These are phyloP conservation scores for Henningerozyma blattae DNA, from an alignment of 805 yeast genomes.

Conservation along the genomic window DNA sequence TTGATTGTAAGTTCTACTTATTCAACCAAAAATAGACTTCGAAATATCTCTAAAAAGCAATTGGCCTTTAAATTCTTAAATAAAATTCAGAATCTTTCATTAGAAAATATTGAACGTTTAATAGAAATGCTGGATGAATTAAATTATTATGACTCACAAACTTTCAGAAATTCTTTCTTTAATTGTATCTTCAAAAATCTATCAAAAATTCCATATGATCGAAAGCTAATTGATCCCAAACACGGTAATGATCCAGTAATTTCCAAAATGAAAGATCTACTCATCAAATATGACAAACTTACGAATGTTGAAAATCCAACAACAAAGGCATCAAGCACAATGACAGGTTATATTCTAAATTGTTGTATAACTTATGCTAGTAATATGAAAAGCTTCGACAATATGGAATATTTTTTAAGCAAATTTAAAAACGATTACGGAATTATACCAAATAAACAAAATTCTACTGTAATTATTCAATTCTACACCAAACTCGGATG, in stretches of 20 bases:
- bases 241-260: conserved; percentile 5
- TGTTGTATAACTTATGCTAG: conserved; percentile 16
- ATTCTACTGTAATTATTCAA: conserved; percentile 19
- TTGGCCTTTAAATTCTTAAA: conserved; percentile 3
- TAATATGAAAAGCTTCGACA: conserved; percentile 9
- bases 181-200: conserved; percentile 16
- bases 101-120: conserved; percentile 14
- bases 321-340: background rate
- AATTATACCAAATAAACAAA: conserved; percentile 17
- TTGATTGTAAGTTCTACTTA: conserved; percentile 12
- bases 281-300: conserved; percentile 11
- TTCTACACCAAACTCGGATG: conserved; percentile 12
- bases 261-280: conserved; percentile 11
- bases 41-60: conserved; percentile 4
- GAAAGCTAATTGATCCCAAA: background rate
- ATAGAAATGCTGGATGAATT: conserved; percentile 18
- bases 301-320: background rate
- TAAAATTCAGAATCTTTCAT: conserved; percentile 8
- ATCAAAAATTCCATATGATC: conserved; percentile 4
- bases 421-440: conserved; percentile 15
- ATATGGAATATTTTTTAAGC: conserved; percentile 17
- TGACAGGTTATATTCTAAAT: conserved; percentile 14
- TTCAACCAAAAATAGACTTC: conserved; percentile 6
- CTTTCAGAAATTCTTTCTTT: too few relatives aligned
- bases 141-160: too few relatives aligned